phyloP scores from a whole-genome alignment of 2,329 filamentous ascomycete genomes.

The Tolypocladium cylindrosporum region DNA sequence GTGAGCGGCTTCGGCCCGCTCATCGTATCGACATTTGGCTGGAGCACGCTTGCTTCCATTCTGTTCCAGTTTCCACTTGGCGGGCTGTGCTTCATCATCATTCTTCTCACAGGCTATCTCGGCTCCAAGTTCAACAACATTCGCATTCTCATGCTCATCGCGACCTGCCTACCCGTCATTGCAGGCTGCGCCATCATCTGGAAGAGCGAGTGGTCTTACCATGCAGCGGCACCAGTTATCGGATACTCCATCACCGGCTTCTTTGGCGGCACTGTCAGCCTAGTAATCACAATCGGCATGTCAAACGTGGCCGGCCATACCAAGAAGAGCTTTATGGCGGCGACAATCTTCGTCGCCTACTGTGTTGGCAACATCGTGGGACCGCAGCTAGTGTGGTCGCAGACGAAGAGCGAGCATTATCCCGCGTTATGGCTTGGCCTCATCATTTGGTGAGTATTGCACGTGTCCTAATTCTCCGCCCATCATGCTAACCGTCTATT shows the following conservation, averaged over 20 bases:
- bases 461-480: background rate
- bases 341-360: conserved; percentile 65
- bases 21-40: conserved; percentile 64
- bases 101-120: conserved; percentile 56
- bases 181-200: conserved; percentile 67
- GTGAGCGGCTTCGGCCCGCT: conserved; percentile 61
- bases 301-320: conserved; percentile 67
- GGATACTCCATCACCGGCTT: conserved; percentile 66
- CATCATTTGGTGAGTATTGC: conserved; percentile 41
- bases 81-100: conserved; percentile 55
- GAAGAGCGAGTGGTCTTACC: conserved; percentile 55
- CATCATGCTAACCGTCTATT: background rate
- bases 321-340: conserved; percentile 69
- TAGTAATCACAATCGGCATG: conserved; percentile 41
- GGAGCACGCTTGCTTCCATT: conserved; percentile 52
- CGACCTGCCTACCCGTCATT: conserved; percentile 64
- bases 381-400: conserved; percentile 58
- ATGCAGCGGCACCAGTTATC: conserved; percentile 54
- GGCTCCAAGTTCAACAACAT: conserved; percentile 51
- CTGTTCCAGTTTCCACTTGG: conserved; percentile 68
- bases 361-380: conserved; percentile 69
- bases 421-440: conserved; percentile 61
- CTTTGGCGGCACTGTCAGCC: conserved; percentile 60
- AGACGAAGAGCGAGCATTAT: conserved; percentile 57
- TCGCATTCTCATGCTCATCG: conserved; percentile 52